Evolutionary conservation across 2,329 filamentous ascomycete species (phyloP).

Genomic region (Trichoderma afroharzianum): DNA sequence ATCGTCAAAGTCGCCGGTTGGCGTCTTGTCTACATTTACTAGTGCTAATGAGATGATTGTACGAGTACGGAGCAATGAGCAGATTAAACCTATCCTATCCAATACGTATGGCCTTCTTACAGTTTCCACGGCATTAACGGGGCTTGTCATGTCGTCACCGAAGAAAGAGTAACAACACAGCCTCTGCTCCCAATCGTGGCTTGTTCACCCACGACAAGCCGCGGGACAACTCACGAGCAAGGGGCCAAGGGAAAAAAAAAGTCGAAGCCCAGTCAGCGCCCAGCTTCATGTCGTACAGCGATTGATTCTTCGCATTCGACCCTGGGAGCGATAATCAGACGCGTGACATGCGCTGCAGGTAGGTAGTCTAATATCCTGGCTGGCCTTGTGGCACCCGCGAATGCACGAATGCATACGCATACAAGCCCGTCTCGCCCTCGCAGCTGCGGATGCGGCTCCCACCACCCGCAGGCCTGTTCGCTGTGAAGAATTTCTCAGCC

Average conservation of each 20-base stretch:
- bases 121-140: not conserved
- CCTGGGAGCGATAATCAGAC: not conserved
- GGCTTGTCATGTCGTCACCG: not conserved
- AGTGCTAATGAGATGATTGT: not conserved
- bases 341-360: not conserved
- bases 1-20: not conserved
- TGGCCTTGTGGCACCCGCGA: not conserved
- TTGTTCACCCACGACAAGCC: not conserved
- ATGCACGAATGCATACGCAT: not conserved
- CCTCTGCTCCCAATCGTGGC: not conserved
- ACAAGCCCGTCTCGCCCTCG: not conserved
- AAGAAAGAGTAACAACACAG: not conserved
- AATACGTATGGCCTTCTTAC: not conserved
- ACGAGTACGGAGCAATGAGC: not conserved
- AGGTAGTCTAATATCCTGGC: not conserved
- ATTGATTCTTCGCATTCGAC: not conserved
- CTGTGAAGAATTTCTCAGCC: not conserved
- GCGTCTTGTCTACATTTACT: not conserved
- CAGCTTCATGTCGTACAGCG: not conserved
- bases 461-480: not conserved
- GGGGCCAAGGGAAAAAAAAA: not conserved
- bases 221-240: not conserved
- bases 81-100: not conserved
- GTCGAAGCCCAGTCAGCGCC: not conserved
- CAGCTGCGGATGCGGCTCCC: not conserved